Evolutionary conservation across 202 grass and related monocot genomes (phyloP).

Genomic region (Carex sylvatica): DNA sequence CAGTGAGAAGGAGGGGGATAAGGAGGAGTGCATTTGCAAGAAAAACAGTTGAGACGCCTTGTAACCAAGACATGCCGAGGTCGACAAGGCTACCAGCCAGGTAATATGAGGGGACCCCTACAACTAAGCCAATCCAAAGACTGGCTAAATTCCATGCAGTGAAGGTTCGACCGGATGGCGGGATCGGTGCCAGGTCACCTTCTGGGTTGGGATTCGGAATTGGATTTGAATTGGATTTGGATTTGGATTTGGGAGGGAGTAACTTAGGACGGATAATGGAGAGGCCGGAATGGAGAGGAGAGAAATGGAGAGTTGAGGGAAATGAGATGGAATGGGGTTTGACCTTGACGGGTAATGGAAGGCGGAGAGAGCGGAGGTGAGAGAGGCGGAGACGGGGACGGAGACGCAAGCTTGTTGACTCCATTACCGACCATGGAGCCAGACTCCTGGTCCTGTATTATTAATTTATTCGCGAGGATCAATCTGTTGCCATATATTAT

Average conservation of each 20-base stretch:
- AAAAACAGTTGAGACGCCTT: slow-evolving; percentile 64
- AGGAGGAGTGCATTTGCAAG: slow-evolving; percentile 63
- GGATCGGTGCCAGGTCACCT: slow-evolving; percentile 50
- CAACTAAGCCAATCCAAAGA: slow-evolving; percentile 81
- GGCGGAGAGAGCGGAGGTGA: slow-evolving; percentile 16
- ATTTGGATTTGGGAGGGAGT: slow-evolving; percentile 11
- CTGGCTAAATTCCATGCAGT: slow-evolving; percentile 64
- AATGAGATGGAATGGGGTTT: neutral
- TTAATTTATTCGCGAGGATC: too few relatives aligned
- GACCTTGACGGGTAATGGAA: neutral
- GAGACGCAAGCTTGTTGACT: slow-evolving; percentile 22
- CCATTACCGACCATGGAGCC: slow-evolving; percentile 7
- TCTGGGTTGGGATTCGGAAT: neutral
- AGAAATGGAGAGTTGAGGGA: slow-evolving; percentile 18
- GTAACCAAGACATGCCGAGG: slow-evolving; percentile 86
- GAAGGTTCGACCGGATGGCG: slow-evolving; percentile 54
- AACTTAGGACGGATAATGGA: slow-evolving; percentile 20
- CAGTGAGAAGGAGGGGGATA: slow-evolving; percentile 57
- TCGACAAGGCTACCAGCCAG: slow-evolving; percentile 88
- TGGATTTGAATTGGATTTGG: neutral
- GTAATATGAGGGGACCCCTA: slow-evolving; percentile 81
- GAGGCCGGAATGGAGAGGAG: slow-evolving; percentile 16
- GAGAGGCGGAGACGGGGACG: slow-evolving; percentile 13
- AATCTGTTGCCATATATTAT: too few relatives aligned
- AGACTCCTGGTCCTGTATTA: too few relatives aligned